Evolutionary conservation across 139 green algal genomes (phyloP), one percentile per base, ranked within the genome.

Genomic region (Mychonastes homosphaera): DNA sequence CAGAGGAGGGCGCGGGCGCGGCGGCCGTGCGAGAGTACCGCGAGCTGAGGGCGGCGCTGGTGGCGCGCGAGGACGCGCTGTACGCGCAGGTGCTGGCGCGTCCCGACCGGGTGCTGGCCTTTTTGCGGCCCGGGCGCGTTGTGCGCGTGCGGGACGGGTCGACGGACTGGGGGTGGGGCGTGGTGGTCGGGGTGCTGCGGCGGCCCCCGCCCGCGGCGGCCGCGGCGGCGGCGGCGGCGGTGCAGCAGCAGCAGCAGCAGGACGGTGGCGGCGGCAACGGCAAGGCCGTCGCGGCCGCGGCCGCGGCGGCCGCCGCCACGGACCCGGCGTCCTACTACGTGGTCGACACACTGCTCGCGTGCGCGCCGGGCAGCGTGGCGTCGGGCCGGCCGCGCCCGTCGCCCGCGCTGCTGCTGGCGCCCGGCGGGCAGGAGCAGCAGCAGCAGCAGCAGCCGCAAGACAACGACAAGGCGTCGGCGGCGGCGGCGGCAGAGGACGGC

Each of bases 161-260:
- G 43, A 53, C 53, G 18, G 75, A 95, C 35, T 96, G 87, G 86
- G 85, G 85, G 19, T 95, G 79, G 73, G 88, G 83, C 12, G 71
- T 95, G 8, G 67, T 94, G 3, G 70, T 95, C 18, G 69, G 35
- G 21, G 64, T 76, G 1, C 60, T 75, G 39, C 59, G 51, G 9
- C 30, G 34, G 34, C 18, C 38, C 24, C 32, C 35, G 8, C 36
- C 32, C 15, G 18, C 52, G 23, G 35, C 34, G 16, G 35, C 57
- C 29, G 46, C 27, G 2, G 59, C 55, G 38, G 18, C 32, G 5
- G 28, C 39, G 8, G 21, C 33, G 39, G 48, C 21, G 33, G 8
- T 21, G 40, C 33, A 64, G 26, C 4, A 52, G 40, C 38, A 58
- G 39, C 26, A 10, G 35, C 43, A 56, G 45, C 58, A 41, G 46